phyloP scores from a whole-genome alignment of 148 eudicot genomes.

The Chenopodium album region DNA sequence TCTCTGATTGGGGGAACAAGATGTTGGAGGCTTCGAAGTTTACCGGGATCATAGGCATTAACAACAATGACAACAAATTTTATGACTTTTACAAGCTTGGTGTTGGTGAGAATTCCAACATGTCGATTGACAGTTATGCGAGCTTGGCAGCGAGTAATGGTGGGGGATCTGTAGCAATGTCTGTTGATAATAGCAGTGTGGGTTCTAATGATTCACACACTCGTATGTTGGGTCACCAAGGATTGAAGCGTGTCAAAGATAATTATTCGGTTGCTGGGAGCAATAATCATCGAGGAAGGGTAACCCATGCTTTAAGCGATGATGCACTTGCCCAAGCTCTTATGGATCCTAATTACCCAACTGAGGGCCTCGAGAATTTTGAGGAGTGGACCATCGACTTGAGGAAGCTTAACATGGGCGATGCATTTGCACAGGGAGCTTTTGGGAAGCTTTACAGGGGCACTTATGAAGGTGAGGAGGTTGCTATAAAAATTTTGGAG shows the following conservation, averaged over 20 bases:
- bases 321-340: slow-evolving; percentile 93
- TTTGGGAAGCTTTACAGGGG: slow-evolving; percentile 96
- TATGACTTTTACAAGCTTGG: slow-evolving; percentile 78
- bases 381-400: slow-evolving; percentile 96
- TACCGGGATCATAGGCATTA: slow-evolving; percentile 69
- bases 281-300: slow-evolving; percentile 67
- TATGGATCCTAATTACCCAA: slow-evolving; percentile 68
- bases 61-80: slow-evolving; percentile 63
- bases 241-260: slow-evolving; percentile 64
- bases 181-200: slow-evolving; percentile 88
- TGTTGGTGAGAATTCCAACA: slow-evolving; percentile 85
- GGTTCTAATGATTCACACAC: slow-evolving; percentile 93
- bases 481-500: slow-evolving; percentile 95
- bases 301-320: slow-evolving; percentile 74
- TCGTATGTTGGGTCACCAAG: slow-evolving; percentile 76
- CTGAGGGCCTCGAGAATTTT: slow-evolving; percentile 77
- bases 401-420: slow-evolving; percentile 87
- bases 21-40: slow-evolving; percentile 93
- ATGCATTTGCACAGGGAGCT: slow-evolving; percentile 96
- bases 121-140: slow-evolving; percentile 82
- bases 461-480: slow-evolving; percentile 89
- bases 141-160: slow-evolving; percentile 82
- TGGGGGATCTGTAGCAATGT: slow-evolving; percentile 97
- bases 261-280: slow-evolving; percentile 67
- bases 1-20: slow-evolving; percentile 29